Conservation (phyloP, 1,284 basidiomycete genomes). For the Austroboletus novae-zelandiae region DNA sequence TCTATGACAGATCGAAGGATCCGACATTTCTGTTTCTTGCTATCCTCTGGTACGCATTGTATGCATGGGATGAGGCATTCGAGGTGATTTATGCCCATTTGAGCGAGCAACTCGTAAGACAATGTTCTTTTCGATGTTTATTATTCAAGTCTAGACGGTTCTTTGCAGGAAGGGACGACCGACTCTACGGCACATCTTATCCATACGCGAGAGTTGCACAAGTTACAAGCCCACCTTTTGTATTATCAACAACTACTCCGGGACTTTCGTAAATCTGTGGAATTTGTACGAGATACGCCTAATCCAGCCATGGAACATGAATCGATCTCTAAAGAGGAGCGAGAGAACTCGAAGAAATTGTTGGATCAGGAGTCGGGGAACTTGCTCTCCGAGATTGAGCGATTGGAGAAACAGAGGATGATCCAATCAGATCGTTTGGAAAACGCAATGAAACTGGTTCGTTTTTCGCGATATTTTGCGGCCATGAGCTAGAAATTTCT, state of each 20-base stretch:
- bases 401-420: slow-evolving; percentile 41
- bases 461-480: slow-evolving; percentile 1
- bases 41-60: slow-evolving; percentile 55
- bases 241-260: slow-evolving; percentile 51
- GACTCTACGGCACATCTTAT: slow-evolving; percentile 34
- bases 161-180: slow-evolving; percentile 39
- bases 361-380: slow-evolving; percentile 44
- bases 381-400: slow-evolving; percentile 43
- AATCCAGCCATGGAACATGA: slow-evolving; percentile 41
- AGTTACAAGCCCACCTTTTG: slow-evolving; percentile 52
- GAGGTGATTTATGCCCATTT: slow-evolving; percentile 50
- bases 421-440: slow-evolving; percentile 47
- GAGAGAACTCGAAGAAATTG: slow-evolving; percentile 21
- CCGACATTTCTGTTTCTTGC: slow-evolving; percentile 53
- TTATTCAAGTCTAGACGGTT: neutral
- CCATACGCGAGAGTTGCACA: slow-evolving; percentile 50
- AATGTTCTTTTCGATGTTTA: neutral
- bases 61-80: slow-evolving; percentile 57
- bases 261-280: slow-evolving; percentile 52
- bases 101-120: slow-evolving; percentile 38
- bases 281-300: slow-evolving; percentile 45
- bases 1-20: slow-evolving; percentile 45
- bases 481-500: neutral
- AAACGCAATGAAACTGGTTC: slow-evolving; percentile 51
- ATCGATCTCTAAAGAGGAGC: slow-evolving; percentile 12